Evolutionary conservation across 2,329 filamentous ascomycete genomes (phyloP).

Genomic region (Sarocladium brachiariae): DNA sequence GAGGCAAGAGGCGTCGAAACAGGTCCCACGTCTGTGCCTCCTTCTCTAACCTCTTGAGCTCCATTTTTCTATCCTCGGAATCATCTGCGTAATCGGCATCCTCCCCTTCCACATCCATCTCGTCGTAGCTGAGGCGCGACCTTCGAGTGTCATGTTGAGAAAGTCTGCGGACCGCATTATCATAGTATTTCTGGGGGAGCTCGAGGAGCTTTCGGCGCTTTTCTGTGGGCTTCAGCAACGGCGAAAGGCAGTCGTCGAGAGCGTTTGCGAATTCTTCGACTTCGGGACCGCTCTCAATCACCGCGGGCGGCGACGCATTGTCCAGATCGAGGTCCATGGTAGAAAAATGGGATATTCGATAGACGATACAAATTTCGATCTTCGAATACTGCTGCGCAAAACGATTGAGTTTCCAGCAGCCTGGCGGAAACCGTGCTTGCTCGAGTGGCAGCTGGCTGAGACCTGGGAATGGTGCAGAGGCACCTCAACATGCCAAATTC

Average conservation of each 20-base stretch:
- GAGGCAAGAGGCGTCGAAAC: slow-evolving; percentile 64
- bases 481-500: not conserved
- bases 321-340: slow-evolving; percentile 9
- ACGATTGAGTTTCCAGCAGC: not conserved
- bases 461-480: not conserved
- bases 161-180: slow-evolving; percentile 36
- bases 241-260: slow-evolving; percentile 65
- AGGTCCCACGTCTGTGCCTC: slow-evolving; percentile 92
- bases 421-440: not conserved
- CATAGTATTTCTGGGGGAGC: slow-evolving; percentile 51
- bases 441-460: not conserved
- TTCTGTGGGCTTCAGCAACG: slow-evolving; percentile 41
- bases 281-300: slow-evolving; percentile 65
- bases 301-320: not conserved
- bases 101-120: slow-evolving; percentile 35
- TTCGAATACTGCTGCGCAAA: not conserved
- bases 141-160: not conserved
- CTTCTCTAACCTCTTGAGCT: slow-evolving; percentile 56
- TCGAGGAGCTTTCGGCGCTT: slow-evolving; percentile 60
- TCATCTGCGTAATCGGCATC: slow-evolving; percentile 15
- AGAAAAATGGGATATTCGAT: no score
- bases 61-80: slow-evolving; percentile 11
- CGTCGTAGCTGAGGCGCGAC: slow-evolving; percentile 31
- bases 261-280: slow-evolving; percentile 81
- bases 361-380: no score